Evolutionary conservation across 2,329 filamentous ascomycete genomes (phyloP), one percentile per base, ranked within the genome.

Genomic region (Aureobasidium melanogenum): DNA sequence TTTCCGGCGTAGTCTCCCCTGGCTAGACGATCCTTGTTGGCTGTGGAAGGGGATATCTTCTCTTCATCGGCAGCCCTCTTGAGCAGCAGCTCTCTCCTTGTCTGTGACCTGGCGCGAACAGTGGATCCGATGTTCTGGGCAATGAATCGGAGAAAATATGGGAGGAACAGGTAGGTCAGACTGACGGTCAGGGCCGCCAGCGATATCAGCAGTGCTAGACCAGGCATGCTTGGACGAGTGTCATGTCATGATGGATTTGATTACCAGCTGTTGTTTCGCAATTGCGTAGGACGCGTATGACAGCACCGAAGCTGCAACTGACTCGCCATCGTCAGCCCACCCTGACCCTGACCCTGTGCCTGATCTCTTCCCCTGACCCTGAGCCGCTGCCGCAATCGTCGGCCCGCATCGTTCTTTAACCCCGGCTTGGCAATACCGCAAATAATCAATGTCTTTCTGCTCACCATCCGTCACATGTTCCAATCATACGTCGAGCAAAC

Each of bases 41-140:
- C 28, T 6, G 15, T 47, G 41, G 54, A 9, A 36, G 9, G 28
- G 7, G 41, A 12, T 2, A 19, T 12, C 26, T 65, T 57, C 34
- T 65, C 62, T 1, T 50, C 55, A 26, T 38, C 54, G 12, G 61
- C 54, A 5, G 61, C 64, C 46, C 60, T 63, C n/a, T 61, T 38
- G 19, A 66, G 48, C 24, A 65, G 28, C 34, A 65, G 30, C 34
- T 66, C 47, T 30, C 64, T 61, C 43, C 64, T 60, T 1, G 50
- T 36, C 9, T 59, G 46, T 7, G 65, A 66, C 54, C 47, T 63
- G 24, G 50, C 38, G 24, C 61, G 62, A n/a, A 67, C 46, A 24
- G 62, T 62, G 48, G 60, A 63, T 15, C 66, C 66, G 28, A 60
- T 38, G 14, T 30, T 43, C 17, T 56, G 46, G 9, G 64, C 63